Conservation (phyloP, 163 green algal genomes). For the Scenedesmus sp. region DNA sequence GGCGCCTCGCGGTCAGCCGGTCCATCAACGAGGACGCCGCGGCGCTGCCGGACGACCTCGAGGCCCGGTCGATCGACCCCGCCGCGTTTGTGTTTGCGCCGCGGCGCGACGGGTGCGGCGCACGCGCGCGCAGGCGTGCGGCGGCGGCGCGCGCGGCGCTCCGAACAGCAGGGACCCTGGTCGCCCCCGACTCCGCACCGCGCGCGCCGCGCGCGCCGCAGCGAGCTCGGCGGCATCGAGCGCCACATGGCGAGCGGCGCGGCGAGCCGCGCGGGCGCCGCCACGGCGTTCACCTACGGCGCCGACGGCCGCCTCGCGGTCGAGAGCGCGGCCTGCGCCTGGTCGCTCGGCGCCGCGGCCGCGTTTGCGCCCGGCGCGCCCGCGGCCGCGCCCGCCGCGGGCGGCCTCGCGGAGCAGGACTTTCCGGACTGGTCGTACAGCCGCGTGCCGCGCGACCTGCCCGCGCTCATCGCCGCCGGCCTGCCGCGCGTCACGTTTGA, state of each 20-base stretch:
- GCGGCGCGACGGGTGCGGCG: constrained; percentile 14
- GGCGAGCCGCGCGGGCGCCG: constrained; percentile 1
- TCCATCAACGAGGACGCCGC: constrained; percentile 37
- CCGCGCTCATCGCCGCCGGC: neutral
- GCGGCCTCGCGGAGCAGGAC: constrained; percentile 5
- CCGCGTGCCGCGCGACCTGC: constrained; percentile 25
- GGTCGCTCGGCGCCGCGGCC: neutral
- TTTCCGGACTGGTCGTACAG: constrained; percentile 30
- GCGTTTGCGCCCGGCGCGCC: neutral
- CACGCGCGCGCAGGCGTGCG: neutral
- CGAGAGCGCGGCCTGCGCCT: neutral
- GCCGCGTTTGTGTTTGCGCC: neutral
- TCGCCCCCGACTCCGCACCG: neutral
- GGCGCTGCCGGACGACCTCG: constrained; percentile 6
- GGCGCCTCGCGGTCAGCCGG: constrained; percentile 30
- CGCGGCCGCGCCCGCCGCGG: neutral
- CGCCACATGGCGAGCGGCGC: neutral
- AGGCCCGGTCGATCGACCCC: constrained; percentile 14
- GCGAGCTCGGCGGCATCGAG: neutral
- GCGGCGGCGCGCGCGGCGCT: neutral
- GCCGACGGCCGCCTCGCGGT: neutral
- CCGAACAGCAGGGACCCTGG: no score
- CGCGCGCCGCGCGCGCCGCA: neutral
- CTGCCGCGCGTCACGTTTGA: constrained; percentile 19
- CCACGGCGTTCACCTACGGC: constrained; percentile 27